Conservation (phyloP, 179 eudicot species). For the Nepenthes alata region DNA sequence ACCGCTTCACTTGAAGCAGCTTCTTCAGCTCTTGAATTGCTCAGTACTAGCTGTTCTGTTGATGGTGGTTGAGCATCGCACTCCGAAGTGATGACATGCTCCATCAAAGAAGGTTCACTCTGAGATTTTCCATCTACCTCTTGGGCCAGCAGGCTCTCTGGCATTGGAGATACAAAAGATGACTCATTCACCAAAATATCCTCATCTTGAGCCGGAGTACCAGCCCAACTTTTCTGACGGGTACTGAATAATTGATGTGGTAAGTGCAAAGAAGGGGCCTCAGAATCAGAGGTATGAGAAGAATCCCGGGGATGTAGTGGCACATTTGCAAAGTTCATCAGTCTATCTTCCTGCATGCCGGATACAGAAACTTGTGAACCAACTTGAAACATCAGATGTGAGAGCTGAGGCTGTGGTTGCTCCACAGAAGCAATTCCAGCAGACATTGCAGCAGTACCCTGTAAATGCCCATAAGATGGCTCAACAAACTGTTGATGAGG, state of each 20-base stretch:
- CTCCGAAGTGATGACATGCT: conserved; percentile 4
- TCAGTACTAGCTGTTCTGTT: conserved; percentile 16
- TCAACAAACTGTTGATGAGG: conserved; percentile 42
- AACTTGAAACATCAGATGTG: conserved; percentile 39
- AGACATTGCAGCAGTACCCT: conserved; percentile 27
- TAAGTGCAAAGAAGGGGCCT: conserved; percentile 35
- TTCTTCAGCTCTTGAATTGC: conserved; percentile 11
- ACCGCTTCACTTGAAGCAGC: conserved; percentile 12
- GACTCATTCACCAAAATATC: conserved; percentile 13
- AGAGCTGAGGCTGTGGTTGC: conserved; percentile 26
- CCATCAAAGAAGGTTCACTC: conserved; percentile 2
- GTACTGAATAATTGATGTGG: conserved; percentile 57
- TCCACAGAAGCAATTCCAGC: conserved; percentile 30
- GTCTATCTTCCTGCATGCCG: conserved; percentile 25
- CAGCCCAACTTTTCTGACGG: conserved; percentile 23
- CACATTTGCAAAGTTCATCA: conserved; percentile 17
- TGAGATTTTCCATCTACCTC: conserved; percentile 20
- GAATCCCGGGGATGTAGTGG: conserved; percentile 28
- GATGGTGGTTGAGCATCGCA: neutral
- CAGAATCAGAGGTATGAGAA: conserved; percentile 21
- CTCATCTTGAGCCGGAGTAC: conserved; percentile 27
- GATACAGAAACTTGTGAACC: conserved; percentile 39
- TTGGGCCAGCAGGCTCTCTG: conserved; percentile 13
- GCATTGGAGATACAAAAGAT: conserved; percentile 12
- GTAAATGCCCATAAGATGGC: conserved; percentile 42